These are phyloP conservation scores for Microcyclosporella mali DNA, from an alignment of 2,329 filamentous ascomycete species.

Conservation along the genomic window DNA sequence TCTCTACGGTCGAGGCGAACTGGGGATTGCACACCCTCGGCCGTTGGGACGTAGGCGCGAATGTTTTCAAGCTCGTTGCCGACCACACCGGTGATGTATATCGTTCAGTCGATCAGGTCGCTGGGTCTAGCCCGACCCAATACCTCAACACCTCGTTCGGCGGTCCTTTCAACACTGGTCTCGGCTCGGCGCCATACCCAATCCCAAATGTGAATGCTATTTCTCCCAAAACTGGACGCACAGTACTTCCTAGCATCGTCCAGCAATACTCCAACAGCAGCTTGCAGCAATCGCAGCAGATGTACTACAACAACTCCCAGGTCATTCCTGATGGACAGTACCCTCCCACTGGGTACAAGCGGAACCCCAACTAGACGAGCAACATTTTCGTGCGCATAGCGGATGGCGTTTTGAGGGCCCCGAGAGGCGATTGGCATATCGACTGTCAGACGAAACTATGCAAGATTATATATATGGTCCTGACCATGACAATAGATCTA, in stretches of 20 bases:
- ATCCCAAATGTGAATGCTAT: slow-evolving; percentile 29
- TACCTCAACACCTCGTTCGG: slow-evolving; percentile 32
- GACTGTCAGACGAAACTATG: too few relatives aligned
- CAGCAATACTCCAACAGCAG: slow-evolving; percentile 19
- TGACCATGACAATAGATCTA: too few relatives aligned
- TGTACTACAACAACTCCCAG: slow-evolving; percentile 29
- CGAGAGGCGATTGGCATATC: too few relatives aligned
- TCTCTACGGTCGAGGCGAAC: slow-evolving; percentile 42
- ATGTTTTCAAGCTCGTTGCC: slow-evolving; percentile 38
- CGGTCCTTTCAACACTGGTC: slow-evolving; percentile 28
- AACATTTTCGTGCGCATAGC: not conserved
- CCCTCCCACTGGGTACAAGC: slow-evolving; percentile 26
- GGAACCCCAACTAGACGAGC: slow-evolving; percentile 3
- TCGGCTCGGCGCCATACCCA: slow-evolving; percentile 15
- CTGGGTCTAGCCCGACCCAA: slow-evolving; percentile 19
- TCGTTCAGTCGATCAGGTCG: slow-evolving; percentile 22
- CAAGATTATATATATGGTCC: too few relatives aligned
- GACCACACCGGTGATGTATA: slow-evolving; percentile 32
- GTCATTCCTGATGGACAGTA: slow-evolving; percentile 31
- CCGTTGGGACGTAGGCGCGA: slow-evolving; percentile 43
- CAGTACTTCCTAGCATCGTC: slow-evolving; percentile 28
- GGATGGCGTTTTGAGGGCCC: not conserved
- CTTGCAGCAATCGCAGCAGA: slow-evolving; percentile 4
- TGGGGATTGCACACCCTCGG: slow-evolving; percentile 42
- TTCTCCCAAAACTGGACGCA: slow-evolving; percentile 24